phyloP scores from a whole-genome alignment of 192 early-diverging fungal species.

The Umbelopsis vinacea region DNA sequence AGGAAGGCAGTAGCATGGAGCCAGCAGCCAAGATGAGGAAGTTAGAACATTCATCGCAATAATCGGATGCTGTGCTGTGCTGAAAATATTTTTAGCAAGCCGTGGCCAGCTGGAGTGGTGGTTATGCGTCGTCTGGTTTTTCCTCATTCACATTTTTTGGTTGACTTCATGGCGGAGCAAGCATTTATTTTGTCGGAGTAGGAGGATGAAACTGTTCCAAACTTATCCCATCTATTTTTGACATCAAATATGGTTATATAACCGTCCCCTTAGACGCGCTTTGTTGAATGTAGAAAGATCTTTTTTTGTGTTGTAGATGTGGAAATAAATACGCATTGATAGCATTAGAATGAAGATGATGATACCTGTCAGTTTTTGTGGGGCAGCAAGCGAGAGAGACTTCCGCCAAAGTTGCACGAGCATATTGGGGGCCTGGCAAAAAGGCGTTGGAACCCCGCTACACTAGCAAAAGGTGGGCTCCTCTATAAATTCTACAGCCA shows the following conservation, averaged over 20 bases:
- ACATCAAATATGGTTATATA: background rate
- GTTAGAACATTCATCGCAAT: background rate
- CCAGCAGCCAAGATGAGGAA: conserved; percentile 12
- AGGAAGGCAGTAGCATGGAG: conserved; percentile 29
- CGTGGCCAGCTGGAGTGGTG: background rate
- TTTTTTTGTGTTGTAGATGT: too few relatives aligned
- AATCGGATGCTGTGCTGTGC: background rate
- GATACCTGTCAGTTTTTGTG: background rate
- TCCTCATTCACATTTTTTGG: background rate
- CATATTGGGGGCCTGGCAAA: background rate
- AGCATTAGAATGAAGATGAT: background rate
- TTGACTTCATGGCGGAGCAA: background rate
- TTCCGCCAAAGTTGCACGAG: conserved; percentile 6
- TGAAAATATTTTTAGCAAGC: background rate
- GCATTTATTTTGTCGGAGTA: background rate
- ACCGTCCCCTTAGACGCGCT: background rate
- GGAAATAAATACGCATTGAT: too few relatives aligned
- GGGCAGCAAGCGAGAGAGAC: background rate
- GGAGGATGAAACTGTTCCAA: conserved; percentile 1
- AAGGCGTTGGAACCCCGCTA: background rate
- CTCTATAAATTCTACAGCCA: conserved; percentile 17
- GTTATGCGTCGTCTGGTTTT: background rate
- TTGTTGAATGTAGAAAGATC: too few relatives aligned
- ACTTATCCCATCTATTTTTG: conserved; percentile 8
- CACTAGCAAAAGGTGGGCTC: background rate